phyloP scores from a whole-genome alignment of 495 filamentous ascomycete genomes.

The Hypoxylon perforatum region DNA sequence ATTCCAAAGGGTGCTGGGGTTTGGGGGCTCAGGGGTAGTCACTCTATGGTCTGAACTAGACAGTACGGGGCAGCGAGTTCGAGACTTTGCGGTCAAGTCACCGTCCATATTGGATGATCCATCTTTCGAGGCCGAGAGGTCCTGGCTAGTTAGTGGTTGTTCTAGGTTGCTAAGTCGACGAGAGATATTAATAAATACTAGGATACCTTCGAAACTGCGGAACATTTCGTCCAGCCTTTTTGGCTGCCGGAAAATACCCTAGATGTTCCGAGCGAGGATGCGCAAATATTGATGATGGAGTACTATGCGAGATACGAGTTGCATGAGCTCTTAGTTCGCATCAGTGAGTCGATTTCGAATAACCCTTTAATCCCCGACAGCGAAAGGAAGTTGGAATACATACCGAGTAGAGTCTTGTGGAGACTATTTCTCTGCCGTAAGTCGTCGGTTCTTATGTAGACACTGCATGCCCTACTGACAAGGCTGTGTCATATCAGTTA shows the following conservation, averaged over 20 bases:
- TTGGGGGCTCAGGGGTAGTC: constrained; percentile 25
- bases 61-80: not conserved
- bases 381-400: constrained; percentile 24
- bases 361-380: constrained; percentile 3
- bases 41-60: constrained; percentile 16
- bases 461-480: not conserved
- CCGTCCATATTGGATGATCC: constrained; percentile 11
- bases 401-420: constrained; percentile 30
- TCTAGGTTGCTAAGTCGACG: not conserved
- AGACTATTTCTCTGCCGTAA: constrained; percentile 33
- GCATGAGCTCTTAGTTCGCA: constrained; percentile 20
- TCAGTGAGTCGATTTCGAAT: constrained; percentile 18
- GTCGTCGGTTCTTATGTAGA: not conserved
- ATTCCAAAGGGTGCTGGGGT: constrained; percentile 23
- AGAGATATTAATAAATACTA: not conserved
- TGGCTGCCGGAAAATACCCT: not conserved
- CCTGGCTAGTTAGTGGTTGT: constrained; percentile 24
- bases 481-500: constrained; percentile 11
- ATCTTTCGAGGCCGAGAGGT: constrained; percentile 15
- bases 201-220: constrained; percentile 16
- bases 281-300: constrained; percentile 25
- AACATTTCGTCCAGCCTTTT: constrained; percentile 27
- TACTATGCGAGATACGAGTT: constrained; percentile 26
- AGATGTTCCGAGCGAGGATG: not conserved
- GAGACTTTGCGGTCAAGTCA: constrained; percentile 25